Base-by-base conservation (phyloP, 75 land plant species). In the Picea sitchensis region DNA sequence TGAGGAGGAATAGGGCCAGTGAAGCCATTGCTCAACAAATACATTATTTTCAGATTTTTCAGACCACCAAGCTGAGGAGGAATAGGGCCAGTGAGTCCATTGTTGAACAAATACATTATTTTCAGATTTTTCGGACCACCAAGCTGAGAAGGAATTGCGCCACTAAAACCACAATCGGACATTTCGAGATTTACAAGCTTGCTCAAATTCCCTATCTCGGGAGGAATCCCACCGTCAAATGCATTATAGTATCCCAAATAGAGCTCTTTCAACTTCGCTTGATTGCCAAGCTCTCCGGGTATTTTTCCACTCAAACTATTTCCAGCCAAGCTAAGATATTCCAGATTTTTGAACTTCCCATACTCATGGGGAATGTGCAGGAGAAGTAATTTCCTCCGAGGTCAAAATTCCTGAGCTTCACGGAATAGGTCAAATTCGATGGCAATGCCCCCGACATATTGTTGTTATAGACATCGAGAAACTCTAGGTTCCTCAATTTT, bases 341-440 rank as follows among this genome's bases (percentile, higher is more conserved):
- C 88, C 11, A 96, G 57, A 62, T 60, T 77, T 78, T 83, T 59
- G 82, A 84, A 81, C 34, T 62, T 41, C 15, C 99, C 99, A 77
- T 90, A 94, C 86, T 89, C 86, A 36, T 77, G 61, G 12, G 94
- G 99, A 36, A 96, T 94, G 59, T 26, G n/a, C 96, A 98, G 31
- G 59, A 44, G 88, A 97, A 97, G 84, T 77, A 97, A 85, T 94
- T 97, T 3, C 98, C 99, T 20, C 95, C 98, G 34, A 97, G 80
- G 75, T 93, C 95, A 18, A 97, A 26, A 26, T 26, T 26, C 26
- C 26, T 26, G 26, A 26, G 26, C 26, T 26, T 26, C 26, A 26
- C 26, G 26, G 26, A 79, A 38, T 95, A 94, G 47, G 80, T 80
- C 21, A 97, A 86, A 20, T 84, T 77, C 5, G 78, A 18, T 11